Base-by-base conservation (phyloP, 2,329 filamentous ascomycete genomes). In the Dothidotthia symphoricarpi region DNA sequence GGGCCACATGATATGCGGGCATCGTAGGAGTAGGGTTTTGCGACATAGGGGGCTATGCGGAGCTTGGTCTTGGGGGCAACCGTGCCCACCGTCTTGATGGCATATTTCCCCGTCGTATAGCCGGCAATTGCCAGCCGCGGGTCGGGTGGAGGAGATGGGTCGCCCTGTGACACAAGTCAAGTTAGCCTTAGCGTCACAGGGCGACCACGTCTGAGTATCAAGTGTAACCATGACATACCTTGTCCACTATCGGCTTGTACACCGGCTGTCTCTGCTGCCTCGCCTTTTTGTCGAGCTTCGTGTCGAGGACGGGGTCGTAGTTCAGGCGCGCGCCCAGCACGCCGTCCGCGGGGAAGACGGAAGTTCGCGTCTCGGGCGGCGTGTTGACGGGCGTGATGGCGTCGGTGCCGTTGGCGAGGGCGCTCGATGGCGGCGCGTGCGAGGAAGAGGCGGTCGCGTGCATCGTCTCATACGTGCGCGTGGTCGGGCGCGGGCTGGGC, bases 21-120 rank as follows among this genome's bases (percentile, higher is more conserved):
- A 63, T 97, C 90, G 67, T 88, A 93, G 16, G 80, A 69, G 67
- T 94, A 96, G 15, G 86, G 84, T 62, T 82, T 86, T 34, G 95
- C 71, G 44, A 85, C 83, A 68, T 95, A 95, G 1, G 86, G 86
- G 17, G 85, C 78, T 53, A 77, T 80, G 60, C 79, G 85, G 61
- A 83, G 72, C 55, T 80, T 87, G 49, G 81, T 83, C 72, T 84
- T 91, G 17, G 66, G 57, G 11, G 56, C 50, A 51, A 83, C 86
- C 56, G 84, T 72, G 69, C 70, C 83, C 73, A 57, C 80, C 36
- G 74, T 75, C 45, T 78, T 74, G 45, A 66, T 55, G 35, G 51
- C 53, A 43, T 71, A 73, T 41, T 64, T 65, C 24, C 73, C 73
- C 38, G 66, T 66, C 46, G 72, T 76, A 60, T 85, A 85, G 55